Base-by-base conservation (phyloP, 306 rosid genomes). In the Glycine tomentella region DNA sequence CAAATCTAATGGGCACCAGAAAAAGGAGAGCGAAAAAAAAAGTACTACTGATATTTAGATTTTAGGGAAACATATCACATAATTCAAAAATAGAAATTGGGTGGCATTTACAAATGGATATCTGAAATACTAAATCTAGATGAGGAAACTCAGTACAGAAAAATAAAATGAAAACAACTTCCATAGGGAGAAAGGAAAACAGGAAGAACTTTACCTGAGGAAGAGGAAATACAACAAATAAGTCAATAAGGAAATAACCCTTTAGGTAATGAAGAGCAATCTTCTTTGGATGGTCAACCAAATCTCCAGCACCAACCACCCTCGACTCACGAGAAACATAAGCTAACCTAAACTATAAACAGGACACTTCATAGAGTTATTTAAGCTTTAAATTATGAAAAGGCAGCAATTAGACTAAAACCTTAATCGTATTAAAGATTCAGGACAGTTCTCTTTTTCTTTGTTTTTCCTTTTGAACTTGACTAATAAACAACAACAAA, bases 301-400 rank as follows among this genome's bases (percentile, higher is more conserved):
- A 81, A 72, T 87, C 93, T 42, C 98, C 98, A 62, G 98, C 94
- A 86, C 98, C 98, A 82, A 94, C 92, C 59, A 92, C 96, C 76
- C 76, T 83, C 0, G 98, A 81, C 73, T 94, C 98, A 3, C 93
- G 97, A 82, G 94, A 92, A 76, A 94, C 96, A 83, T 86, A 94
- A 59, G 98, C 98, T 89, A 94, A 83, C 87, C 90, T 89, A 84
- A 90, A 94, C 98, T 94, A 93, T 78, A 81, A 80, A 76, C 31
- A 62, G 77, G 38, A 7, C 82, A 72, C 45, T 36, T 40, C n/a
- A 25, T 25, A 61, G 45, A 16, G 63, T 68, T 49, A 67, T 78
- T 73, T 25, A 64, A 64, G 34, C 40, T 64, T 25, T 74, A 42
- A 53, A 45, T 15, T 33, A 15, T 65, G 46, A 42, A 67, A 78